Conservation (phyloP, 768 basidiomycete genomes). For the Leucocoprinus birnbaumii region DNA sequence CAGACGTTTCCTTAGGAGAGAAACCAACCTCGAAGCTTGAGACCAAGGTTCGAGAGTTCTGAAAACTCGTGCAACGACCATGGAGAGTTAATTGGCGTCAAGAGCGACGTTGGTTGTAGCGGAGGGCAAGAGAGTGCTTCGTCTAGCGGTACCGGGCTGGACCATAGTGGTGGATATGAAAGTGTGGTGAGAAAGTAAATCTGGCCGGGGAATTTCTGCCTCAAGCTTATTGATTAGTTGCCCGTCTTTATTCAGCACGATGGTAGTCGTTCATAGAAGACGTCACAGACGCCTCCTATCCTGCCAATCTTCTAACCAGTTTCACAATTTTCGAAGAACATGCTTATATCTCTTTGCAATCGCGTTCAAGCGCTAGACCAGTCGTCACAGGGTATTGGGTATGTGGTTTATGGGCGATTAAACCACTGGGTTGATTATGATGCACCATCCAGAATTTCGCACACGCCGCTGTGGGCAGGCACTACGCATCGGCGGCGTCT, state of each 20-base stretch:
- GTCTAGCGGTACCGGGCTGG: neutral
- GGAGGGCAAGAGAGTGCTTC: too few relatives aligned
- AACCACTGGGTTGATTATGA: neutral
- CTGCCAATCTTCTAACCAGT: too few relatives aligned
- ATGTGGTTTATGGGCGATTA: neutral
- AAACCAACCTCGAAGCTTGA: neutral
- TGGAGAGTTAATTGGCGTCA: neutral
- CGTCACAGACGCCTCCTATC: neutral
- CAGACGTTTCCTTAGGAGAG: neutral
- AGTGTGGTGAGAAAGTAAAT: too few relatives aligned
- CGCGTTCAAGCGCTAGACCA: neutral
- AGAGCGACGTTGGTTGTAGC: too few relatives aligned
- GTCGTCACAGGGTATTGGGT: neutral
- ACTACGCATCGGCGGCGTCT: neutral
- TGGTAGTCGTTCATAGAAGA: neutral
- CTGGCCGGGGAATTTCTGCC: neutral
- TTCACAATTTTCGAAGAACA: too few relatives aligned
- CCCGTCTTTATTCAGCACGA: too few relatives aligned
- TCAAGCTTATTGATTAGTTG: too few relatives aligned
- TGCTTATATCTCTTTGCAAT: too few relatives aligned
- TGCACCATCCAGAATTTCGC: neutral
- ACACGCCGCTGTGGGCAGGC: neutral
- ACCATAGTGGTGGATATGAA: neutral
- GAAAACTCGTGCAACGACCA: neutral
- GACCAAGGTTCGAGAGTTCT: neutral